These are phyloP conservation scores for Blastocystis sp. DNA, from an alignment of 352 stramenopile species.

Conservation along the genomic window DNA sequence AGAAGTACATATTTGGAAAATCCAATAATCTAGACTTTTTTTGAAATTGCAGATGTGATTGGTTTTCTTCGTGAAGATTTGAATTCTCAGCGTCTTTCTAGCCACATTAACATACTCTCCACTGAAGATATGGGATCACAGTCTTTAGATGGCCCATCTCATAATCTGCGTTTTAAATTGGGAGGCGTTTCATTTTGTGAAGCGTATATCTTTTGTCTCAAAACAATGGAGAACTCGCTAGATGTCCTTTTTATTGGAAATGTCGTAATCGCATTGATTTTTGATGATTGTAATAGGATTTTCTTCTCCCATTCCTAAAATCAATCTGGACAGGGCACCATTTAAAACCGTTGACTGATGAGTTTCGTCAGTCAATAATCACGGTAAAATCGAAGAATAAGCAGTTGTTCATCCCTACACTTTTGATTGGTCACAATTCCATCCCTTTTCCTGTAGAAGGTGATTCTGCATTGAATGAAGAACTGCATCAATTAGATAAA, in stretches of 20 bases:
- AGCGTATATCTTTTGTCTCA: not conserved
- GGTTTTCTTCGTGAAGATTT: constrained; percentile 44
- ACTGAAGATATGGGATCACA: not conserved
- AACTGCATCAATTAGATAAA: not conserved
- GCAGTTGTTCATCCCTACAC: constrained; percentile 35
- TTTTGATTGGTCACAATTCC: constrained; percentile 32
- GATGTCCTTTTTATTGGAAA: constrained; percentile 21
- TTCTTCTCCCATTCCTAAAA: not conserved
- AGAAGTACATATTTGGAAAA: not conserved
- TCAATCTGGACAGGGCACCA: constrained; percentile 32
- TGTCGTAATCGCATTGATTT: not conserved
- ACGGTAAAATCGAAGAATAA: not conserved
- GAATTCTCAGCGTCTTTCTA: not conserved
- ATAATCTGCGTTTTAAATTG: constrained; percentile 8
- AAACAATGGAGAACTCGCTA: not conserved
- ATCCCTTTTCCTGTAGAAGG: not conserved
- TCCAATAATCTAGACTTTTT: constrained; percentile 15
- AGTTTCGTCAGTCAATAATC: not conserved
- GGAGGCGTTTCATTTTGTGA: constrained; percentile 1
- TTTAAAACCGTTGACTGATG: not conserved
- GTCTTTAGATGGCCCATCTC: not conserved
- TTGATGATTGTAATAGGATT: not conserved
- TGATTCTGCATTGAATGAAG: not conserved
- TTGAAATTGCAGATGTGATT: constrained; percentile 18
- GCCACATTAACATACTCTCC: not conserved